Conservation (phyloP, 2,329 filamentous ascomycete genomes). For the Trichoderma harzianum region DNA sequence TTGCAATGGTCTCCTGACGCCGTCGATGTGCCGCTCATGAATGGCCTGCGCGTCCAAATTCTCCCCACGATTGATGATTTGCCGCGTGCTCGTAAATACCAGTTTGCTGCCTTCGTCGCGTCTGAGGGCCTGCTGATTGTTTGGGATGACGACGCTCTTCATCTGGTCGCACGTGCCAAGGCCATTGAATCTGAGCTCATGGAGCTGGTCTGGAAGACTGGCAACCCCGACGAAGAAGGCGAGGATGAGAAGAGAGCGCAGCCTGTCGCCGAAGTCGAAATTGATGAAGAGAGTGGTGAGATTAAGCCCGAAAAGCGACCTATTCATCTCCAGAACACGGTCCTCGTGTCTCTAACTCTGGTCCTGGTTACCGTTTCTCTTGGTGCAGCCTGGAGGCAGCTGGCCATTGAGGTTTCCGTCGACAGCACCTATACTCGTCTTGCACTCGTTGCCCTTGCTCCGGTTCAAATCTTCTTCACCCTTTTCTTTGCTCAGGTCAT, state of each 20-base stretch:
- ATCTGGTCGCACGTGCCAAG: constrained; percentile 66
- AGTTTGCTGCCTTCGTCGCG: constrained; percentile 76
- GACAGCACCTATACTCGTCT: constrained; percentile 62
- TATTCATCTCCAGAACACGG: constrained; percentile 66
- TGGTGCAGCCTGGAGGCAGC: constrained; percentile 65
- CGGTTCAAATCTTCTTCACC: constrained; percentile 75
- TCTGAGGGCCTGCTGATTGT: constrained; percentile 69
- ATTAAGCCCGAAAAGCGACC: constrained; percentile 61
- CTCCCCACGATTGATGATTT: constrained; percentile 69
- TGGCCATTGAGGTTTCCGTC: constrained; percentile 65
- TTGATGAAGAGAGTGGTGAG: constrained; percentile 71
- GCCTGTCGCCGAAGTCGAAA: constrained; percentile 48
- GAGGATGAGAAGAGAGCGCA: constrained; percentile 50
- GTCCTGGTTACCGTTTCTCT: constrained; percentile 62
- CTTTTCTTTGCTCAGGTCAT: constrained; percentile 80
- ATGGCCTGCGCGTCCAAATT: constrained; percentile 74
- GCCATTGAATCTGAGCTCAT: constrained; percentile 73
- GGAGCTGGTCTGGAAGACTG: constrained; percentile 70
- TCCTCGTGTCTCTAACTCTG: constrained; percentile 65
- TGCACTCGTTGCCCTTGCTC: constrained; percentile 62
- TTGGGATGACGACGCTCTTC: constrained; percentile 77
- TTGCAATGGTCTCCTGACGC: constrained; percentile 69
- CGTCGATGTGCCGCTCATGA: constrained; percentile 70
- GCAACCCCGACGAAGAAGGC: constrained; percentile 51
- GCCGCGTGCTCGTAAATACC: constrained; percentile 68